phyloP scores from a whole-genome alignment of 2,329 filamentous ascomycete species.

The Biscogniauxia marginata region DNA sequence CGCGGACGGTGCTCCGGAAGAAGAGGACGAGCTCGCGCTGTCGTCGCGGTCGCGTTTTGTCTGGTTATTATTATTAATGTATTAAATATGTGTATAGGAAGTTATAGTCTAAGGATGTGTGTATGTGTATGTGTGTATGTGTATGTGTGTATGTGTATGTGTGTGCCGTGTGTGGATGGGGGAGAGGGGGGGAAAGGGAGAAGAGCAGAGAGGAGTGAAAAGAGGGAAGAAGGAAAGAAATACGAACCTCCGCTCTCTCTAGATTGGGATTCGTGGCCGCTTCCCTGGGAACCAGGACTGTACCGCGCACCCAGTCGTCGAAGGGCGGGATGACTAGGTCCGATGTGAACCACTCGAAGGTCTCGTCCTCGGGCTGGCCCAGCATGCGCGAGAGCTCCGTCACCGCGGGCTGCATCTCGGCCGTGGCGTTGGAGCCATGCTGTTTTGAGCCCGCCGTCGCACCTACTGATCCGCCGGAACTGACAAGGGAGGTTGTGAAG shows the following conservation, averaged over 20 bases:
- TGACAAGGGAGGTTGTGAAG: neutral
- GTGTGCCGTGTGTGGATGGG: too few species aligned
- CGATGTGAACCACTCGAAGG: conserved; percentile 3
- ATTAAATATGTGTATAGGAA: too few species aligned
- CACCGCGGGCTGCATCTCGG: neutral
- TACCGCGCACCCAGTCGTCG: conserved; percentile 1
- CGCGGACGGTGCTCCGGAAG: neutral
- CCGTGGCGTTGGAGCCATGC: neutral
- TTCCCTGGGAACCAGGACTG: neutral
- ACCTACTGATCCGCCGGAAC: too few species aligned
- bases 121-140: too few species aligned
- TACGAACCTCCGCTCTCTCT: neutral
- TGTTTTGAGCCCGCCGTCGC: neutral
- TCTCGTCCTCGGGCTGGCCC: neutral
- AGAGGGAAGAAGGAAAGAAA: neutral
- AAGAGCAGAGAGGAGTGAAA: neutral
- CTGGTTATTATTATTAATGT: too few species aligned
- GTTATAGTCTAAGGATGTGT: too few species aligned
- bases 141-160: too few species aligned
- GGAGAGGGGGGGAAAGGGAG: neutral
- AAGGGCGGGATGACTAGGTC: neutral
- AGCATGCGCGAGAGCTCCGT: neutral
- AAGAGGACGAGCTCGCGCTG: neutral
- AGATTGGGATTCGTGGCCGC: neutral
- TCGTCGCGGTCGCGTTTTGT: too few species aligned